Evolutionary conservation across 805 yeast genomes (phyloP), one percentile per base, ranked within the genome.

Genomic region (Kodamaea leandrae): DNA sequence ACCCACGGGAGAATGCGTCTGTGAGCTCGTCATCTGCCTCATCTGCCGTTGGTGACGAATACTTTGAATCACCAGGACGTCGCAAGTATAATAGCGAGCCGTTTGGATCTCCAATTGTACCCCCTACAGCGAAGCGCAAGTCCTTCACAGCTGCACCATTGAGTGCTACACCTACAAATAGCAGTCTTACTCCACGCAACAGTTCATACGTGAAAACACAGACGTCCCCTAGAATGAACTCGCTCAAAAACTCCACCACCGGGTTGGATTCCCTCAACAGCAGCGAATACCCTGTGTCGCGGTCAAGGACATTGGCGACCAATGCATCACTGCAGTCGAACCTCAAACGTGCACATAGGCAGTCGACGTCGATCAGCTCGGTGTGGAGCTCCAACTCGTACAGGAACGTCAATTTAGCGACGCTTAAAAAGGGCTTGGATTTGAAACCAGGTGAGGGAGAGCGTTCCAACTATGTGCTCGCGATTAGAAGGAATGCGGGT

Each of bases 361-460:
- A 54, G 21, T 48, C 56, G 6, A 50, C 62, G 18, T 66, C 72
- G 9, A 52, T 64, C n/a, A 58, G 68, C 45, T 68, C 73, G 1
- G 50, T 66, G 10, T 47, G 52, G 47, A 62, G 70, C 34, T 47
- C 66, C 2, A 51, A 47, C 19, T 66, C 72, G 2, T 53, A 49
- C 43, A 49, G 59, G 24, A 66, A 64, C 47, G 68, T 67, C 32
- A 69, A 64, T 45, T 48, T 69, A 29, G 64, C 69, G 10, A 47
- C 66, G 2, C 51, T 69, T 27, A 69, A 68, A 42, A 63, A 60
- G 47, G 55, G 61, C 3, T 46, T 68, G 26, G 51, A 55, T 32
- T 52, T 69, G 25, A 60, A 60, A 21, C 71, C 78, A 24, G 76
- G 77, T 7, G 75, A 71, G 48, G 82, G 82, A 10, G 73, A 72